A percentile compares a stretch with the other conserved stretches of the same genome.
Evolutionary conservation across 106 monocot genomes (phyloP).

Genomic region (Acorus gramineus): DNA sequence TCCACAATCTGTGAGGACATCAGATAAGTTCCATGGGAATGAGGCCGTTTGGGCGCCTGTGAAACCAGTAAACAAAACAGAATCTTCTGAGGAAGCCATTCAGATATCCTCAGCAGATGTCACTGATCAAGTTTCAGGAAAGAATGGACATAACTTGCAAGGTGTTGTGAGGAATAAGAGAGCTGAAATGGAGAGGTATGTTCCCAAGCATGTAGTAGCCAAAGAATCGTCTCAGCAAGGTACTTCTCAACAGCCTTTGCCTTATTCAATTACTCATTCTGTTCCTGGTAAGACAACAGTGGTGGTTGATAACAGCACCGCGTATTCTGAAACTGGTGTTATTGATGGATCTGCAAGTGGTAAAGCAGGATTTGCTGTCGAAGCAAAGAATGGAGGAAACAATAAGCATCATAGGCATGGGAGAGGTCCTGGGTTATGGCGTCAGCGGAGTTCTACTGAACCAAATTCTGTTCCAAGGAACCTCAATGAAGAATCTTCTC

Average conservation of each 20-base stretch:
- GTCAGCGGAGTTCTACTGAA: constrained; percentile 32
- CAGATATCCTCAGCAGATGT: constrained; percentile 1
- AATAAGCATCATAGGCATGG: constrained; percentile 33
- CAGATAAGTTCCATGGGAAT: constrained; percentile 45
- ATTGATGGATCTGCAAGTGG: constrained; percentile 9
- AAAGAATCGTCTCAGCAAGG: constrained; percentile 26
- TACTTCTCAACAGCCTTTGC: constrained; percentile 7
- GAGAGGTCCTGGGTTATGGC: constrained; percentile 49
- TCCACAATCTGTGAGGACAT: constrained; percentile 25
- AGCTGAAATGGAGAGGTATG: constrained; percentile 94
- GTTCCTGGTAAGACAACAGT: constrained; percentile 3
- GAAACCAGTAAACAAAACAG: constrained; percentile 35
- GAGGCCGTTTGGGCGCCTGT: constrained; percentile 88
- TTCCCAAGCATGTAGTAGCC: constrained; percentile 57
- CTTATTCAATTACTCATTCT: not conserved
- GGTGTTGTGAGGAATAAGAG: constrained; percentile 50
- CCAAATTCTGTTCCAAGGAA: not conserved
- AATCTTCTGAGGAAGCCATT: constrained; percentile 23
- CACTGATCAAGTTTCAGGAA: constrained; percentile 9
- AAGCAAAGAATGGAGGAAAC: constrained; percentile 22
- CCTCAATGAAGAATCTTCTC: constrained; percentile 13
- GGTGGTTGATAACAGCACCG: constrained; percentile 4
- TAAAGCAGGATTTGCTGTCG: constrained; percentile 12
- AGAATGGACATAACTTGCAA: constrained; percentile 23
- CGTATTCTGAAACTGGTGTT: constrained; percentile 5